Base-by-base conservation (phyloP, 306 rosid genomes). In the Albizia julibrissin region DNA sequence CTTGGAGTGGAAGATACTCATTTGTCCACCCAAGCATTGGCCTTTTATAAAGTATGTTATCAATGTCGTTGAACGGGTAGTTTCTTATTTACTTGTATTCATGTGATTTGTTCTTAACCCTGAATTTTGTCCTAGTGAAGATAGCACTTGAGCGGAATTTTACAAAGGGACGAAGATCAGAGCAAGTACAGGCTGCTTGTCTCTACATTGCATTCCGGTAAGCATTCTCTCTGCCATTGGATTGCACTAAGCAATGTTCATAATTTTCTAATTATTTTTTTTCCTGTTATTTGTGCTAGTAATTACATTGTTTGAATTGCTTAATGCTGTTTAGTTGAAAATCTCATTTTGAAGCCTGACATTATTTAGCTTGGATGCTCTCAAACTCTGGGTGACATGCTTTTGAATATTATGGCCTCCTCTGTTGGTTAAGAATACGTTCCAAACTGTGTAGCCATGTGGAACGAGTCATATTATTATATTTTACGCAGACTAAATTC, bases 141-240 rank as follows among this genome's bases (percentile, higher is more conserved):
- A 88, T 94, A 64, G 98, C 94, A 2, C 82, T 92, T 74, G 95
- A 88, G 72, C 79, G 85, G 79, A 89, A 88, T 80, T 94, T 94
- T 88, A 92, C 98, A 29, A 84, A 87, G 82, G 97, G 98, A 49
- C 91, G 97, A 54, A 89, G 79, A 85, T 78, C 95, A 79, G 91
- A 84, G 69, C 93, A 85, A 69, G 98, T 94, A 66, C 87, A 83
- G 70, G 95, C 97, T 75, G 90, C 98, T 54, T 94, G 98, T 87
- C 91, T 92, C 22, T 94, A 94, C 83, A 87, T 92, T 86, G 93
- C 98, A 40, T 94, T 94, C 78, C 89, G 97, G 97, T 94, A 83
- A 69, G 81, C 61, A 26, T 75, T 78, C 52, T 65, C 61, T 75
- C 66, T 62, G 13, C 43, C 14, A 61, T 69, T 24, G 29, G 34